Percentiles rank a stretch among this genome's conserved stretches.
Evolutionary conservation across 2,329 filamentous ascomycete genomes (phyloP).

Genomic region (Xylaria hypoxylon): DNA sequence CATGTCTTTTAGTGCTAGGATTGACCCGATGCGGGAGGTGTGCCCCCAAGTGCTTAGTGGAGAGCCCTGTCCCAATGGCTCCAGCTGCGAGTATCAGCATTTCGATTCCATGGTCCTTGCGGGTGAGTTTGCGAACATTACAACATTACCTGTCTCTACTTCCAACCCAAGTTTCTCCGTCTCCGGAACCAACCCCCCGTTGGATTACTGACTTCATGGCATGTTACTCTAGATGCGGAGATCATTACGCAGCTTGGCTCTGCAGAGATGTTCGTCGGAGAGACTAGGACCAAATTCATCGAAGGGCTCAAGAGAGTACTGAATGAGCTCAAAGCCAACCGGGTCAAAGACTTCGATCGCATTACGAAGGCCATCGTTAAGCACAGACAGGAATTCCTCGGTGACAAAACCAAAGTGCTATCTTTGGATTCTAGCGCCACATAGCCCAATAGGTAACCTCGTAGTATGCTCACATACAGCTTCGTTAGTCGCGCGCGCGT

Average conservation of each 20-base stretch:
- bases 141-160: constrained; percentile 16
- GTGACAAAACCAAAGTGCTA: constrained; percentile 73
- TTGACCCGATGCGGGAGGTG: constrained; percentile 78
- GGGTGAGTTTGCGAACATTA: constrained; percentile 70
- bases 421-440: constrained; percentile 62
- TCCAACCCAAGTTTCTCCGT: constrained; percentile 36
- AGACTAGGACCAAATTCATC: constrained; percentile 71
- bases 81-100: constrained; percentile 81
- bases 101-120: constrained; percentile 77
- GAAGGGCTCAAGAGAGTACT: constrained; percentile 72
- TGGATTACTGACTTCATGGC: constrained; percentile 62
- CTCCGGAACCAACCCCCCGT: constrained; percentile 53
- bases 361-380: constrained; percentile 76
- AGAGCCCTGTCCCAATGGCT: constrained; percentile 76
- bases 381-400: constrained; percentile 73
- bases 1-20: constrained; percentile 91
- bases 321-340: constrained; percentile 67
- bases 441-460: constrained; percentile 48
- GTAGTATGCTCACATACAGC: constrained; percentile 47
- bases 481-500: constrained; percentile 23
- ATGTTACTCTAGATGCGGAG: constrained; percentile 71
- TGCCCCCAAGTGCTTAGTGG: constrained; percentile 81
- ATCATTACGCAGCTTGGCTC: constrained; percentile 79
- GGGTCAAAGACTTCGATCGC: constrained; percentile 72
- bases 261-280: constrained; percentile 71